phyloP scores from a whole-genome alignment of 352 stramenopile genomes.

The Globisporangium emineosum region DNA sequence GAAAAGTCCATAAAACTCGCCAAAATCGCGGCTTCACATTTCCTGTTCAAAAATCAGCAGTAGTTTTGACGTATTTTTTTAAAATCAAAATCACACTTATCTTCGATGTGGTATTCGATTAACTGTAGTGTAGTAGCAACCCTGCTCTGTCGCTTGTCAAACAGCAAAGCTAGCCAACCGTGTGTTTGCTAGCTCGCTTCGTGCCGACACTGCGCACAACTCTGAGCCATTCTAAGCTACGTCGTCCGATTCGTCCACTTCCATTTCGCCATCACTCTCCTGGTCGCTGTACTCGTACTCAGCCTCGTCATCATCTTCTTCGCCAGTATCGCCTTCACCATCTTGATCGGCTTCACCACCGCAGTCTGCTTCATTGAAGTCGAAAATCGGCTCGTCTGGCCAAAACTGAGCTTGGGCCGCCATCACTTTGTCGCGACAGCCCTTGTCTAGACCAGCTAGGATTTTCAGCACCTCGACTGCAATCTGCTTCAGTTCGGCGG shows the following conservation, averaged over 20 bases:
- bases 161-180: too few species aligned
- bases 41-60: too few species aligned
- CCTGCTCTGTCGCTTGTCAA: too few species aligned
- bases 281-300: slow-evolving; percentile 6
- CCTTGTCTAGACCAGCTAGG: not conserved
- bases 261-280: not conserved
- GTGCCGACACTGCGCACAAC: too few species aligned
- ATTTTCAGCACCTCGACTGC: not conserved
- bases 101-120: too few species aligned
- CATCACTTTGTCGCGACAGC: not conserved
- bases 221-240: not conserved
- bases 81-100: too few species aligned
- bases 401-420: not conserved
- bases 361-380: not conserved
- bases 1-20: too few species aligned
- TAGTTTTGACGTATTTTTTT: too few species aligned
- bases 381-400: not conserved
- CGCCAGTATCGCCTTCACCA: not conserved
- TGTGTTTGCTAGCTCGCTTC: too few species aligned
- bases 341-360: not conserved
- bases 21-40: too few species aligned
- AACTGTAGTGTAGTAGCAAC: too few species aligned
- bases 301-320: not conserved
- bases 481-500: not conserved
- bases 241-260: not conserved